Evolutionary conservation across 352 stramenopile species (phyloP), one percentile per base, ranked within the genome.

Genomic region (Phytophthora pseudosyringae): DNA sequence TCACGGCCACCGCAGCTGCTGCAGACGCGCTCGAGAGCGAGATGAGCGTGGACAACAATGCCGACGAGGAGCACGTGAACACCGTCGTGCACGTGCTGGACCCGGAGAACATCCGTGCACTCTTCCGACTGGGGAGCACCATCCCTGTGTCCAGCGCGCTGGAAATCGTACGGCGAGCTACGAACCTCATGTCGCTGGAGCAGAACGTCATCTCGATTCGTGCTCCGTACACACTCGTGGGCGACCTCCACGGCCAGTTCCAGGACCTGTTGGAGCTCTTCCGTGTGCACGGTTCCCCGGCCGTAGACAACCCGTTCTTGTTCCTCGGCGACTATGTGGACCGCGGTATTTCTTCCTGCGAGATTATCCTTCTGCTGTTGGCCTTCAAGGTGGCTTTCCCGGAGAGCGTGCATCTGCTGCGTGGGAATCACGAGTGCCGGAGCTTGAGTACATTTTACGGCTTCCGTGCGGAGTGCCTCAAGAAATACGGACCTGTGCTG

Each of bases 371-470:
- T 62, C 74, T 99, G 47, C 75, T 99, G 25, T 71, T 99, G 13
- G 91, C 95, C 3, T 99, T 98, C 74, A 99, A 99, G 70, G 98
- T 99, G 53, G 98, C 98, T 75, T 99, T 98, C 63, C 98, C 98
- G 2, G 78, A 98, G 64, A 99, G 99, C 74, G 98, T 99, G 54
- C 99, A 99, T 74, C 76, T 99, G 26, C 82, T 99, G 28, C 90
- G 98, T 47, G 98, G 98, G 4, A 99, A 99, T 80, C 97, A 99
- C 73, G 98, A 99, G 75, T 99, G 96, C 61, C 94, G 97, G 10
- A 99, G 91, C 35, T 98, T 99, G 33, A 99, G 98, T 76, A 97
- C 97, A 63, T 99, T 99, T 68, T 99, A 99, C 75, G 98, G 98
- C n/a, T 99, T 99, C 69, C 99, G 99, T 47, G 93, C 98, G 68